phyloP scores from a whole-genome alignment of 768 basidiomycete species.

The Mycena alexandri region DNA sequence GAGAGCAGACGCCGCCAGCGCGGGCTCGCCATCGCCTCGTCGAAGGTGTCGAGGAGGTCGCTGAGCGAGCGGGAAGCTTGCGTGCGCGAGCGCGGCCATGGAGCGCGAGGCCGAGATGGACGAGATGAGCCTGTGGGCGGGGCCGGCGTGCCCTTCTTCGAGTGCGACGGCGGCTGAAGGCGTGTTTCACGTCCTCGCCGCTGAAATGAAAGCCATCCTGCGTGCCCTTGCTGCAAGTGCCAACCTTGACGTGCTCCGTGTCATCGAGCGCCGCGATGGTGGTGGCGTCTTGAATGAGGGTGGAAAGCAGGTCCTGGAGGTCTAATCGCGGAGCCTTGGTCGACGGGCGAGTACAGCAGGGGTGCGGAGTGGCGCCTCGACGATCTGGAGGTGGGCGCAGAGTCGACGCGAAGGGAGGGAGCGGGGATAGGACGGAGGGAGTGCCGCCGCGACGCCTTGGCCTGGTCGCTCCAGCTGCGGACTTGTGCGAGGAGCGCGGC shows the following conservation, averaged over 20 bases:
- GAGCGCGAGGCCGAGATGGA: slow-evolving; percentile 31
- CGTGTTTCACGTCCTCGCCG: background rate
- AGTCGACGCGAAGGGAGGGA: background rate
- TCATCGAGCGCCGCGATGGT: slow-evolving; percentile 9
- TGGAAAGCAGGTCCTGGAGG: slow-evolving; percentile 3
- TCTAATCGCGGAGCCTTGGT: background rate
- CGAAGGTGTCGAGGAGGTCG: slow-evolving; percentile 19
- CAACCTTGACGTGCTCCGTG: background rate
- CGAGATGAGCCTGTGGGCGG: background rate
- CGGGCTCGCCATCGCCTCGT: slow-evolving; percentile 5
- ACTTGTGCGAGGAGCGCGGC: slow-evolving; percentile 1
- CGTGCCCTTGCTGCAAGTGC: too few relatives aligned
- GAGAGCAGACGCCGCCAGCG: slow-evolving; percentile 18
- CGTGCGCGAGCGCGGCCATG: slow-evolving; percentile 25
- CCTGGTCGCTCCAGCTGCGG: slow-evolving; percentile 1
- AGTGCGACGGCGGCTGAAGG: slow-evolving; percentile 13
- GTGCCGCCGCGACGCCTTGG: slow-evolving; percentile 3
- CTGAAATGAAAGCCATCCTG: background rate
- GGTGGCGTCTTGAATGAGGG: slow-evolving; percentile 1
- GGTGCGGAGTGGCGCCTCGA: slow-evolving; percentile 18
- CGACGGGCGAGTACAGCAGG: slow-evolving; percentile 4
- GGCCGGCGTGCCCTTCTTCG: background rate
- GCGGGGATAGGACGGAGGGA: background rate
- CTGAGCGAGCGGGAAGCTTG: slow-evolving; percentile 25
- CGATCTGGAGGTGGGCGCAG: background rate